Evolutionary conservation across 1,139 yeast genomes (phyloP).

Genomic region (Hanseniaspora gamundiae): DNA sequence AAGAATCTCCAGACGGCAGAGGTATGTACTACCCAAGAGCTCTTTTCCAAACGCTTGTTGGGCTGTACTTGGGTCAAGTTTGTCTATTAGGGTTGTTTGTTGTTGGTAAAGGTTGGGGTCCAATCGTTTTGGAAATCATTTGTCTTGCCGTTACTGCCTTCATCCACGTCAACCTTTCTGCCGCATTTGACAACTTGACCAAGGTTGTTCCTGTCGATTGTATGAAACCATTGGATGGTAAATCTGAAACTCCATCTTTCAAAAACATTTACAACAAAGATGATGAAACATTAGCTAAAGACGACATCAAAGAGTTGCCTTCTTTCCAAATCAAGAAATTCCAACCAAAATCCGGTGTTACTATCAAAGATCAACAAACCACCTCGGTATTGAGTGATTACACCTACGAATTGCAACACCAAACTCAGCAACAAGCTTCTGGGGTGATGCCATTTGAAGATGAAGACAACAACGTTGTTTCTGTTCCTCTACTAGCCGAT

Average conservation of each 20-base stretch:
- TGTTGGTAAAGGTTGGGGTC: slow-evolving; percentile 93
- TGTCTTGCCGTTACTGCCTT: slow-evolving; percentile 51
- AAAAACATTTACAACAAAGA: slow-evolving; percentile 13
- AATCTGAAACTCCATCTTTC: slow-evolving; percentile 47
- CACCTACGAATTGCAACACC: slow-evolving; percentile 13
- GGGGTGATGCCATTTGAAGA: slow-evolving; percentile 7
- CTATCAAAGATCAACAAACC: slow-evolving; percentile 11
- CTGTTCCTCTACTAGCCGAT: slow-evolving; percentile 40
- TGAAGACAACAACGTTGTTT: slow-evolving; percentile 14
- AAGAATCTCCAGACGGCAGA: slow-evolving; percentile 58
- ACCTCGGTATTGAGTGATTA: slow-evolving; percentile 17
- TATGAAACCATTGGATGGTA: slow-evolving; percentile 57
- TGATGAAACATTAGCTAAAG: slow-evolving; percentile 1
- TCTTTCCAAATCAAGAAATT: slow-evolving; percentile 19
- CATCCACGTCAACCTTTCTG: slow-evolving; percentile 47
- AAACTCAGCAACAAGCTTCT: slow-evolving; percentile 9
- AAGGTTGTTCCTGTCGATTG: slow-evolving; percentile 50
- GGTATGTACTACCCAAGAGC: slow-evolving; percentile 86
- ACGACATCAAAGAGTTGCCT: slow-evolving; percentile 16
- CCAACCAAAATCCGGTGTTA: slow-evolving; percentile 11
- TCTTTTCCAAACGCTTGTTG: slow-evolving; percentile 75
- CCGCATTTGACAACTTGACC: slow-evolving; percentile 55
- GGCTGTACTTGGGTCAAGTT: slow-evolving; percentile 75
- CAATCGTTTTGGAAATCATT: slow-evolving; percentile 64
- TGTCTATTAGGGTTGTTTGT: slow-evolving; percentile 78